These are phyloP conservation scores for Rhodotorula graminis DNA, from an alignment of 768 basidiomycete genomes.

Conservation along the genomic window DNA sequence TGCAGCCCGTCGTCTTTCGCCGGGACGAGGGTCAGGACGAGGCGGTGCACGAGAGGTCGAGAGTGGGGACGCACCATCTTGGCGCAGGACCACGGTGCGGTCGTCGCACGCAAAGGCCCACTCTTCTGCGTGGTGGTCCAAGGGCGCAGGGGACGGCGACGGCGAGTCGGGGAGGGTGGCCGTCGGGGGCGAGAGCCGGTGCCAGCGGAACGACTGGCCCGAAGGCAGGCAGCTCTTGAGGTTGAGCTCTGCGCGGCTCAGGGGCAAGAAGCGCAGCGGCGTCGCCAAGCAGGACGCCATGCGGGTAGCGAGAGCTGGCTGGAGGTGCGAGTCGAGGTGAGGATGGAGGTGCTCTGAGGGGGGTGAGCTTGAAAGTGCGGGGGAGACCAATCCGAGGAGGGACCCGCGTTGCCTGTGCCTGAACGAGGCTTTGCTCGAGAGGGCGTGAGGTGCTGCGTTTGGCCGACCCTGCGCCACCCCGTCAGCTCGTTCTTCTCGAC, in stretches of 20 bases:
- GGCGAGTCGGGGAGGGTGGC: conserved; percentile 24
- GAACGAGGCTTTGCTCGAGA: too few relatives aligned
- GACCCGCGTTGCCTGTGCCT: too few relatives aligned
- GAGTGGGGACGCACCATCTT: conserved; percentile 54
- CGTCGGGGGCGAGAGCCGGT: conserved; percentile 48
- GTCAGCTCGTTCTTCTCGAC: too few relatives aligned
- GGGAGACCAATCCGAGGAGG: too few relatives aligned
- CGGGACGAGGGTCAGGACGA: background rate
- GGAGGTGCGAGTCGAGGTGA: background rate
- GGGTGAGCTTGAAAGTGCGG: too few relatives aligned
- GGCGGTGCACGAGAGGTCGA: background rate
- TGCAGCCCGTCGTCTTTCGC: conserved; percentile 26
- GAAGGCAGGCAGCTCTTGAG: conserved; percentile 71
- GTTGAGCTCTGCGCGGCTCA: conserved; percentile 67
- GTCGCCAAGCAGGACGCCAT: conserved; percentile 23
- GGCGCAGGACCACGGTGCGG: conserved; percentile 76
- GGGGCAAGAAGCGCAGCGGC: conserved; percentile 59
- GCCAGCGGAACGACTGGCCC: conserved; percentile 84
- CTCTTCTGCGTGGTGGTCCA: conserved; percentile 53
- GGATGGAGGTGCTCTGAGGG: too few relatives aligned
- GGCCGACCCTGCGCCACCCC: too few relatives aligned
- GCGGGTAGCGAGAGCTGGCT: too few relatives aligned
- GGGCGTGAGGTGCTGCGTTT: too few relatives aligned
- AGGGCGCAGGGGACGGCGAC: background rate
- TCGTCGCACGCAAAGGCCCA: conserved; percentile 75